phyloP scores from a whole-genome alignment of 495 filamentous ascomycete species.

The Wilcoxina mikolae region DNA sequence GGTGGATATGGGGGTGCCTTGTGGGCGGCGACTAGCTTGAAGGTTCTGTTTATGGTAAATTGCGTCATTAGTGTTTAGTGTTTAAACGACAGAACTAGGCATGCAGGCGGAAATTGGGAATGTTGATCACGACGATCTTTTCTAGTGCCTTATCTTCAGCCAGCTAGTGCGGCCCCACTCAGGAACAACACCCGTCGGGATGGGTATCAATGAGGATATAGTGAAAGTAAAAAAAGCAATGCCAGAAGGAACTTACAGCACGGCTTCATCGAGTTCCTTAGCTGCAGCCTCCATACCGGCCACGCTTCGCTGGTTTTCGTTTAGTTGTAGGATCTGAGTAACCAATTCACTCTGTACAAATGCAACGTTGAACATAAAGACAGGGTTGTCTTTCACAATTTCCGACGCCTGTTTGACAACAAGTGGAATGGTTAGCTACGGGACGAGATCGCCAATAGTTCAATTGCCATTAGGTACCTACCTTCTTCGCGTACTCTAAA shows the following conservation, averaged over 20 bases:
- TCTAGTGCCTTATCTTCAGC: too few relatives aligned
- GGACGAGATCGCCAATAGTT: too few relatives aligned
- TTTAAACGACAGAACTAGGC: too few relatives aligned
- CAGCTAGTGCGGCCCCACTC: constrained; percentile 1
- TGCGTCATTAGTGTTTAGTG: background rate
- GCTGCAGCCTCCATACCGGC: constrained; percentile 63
- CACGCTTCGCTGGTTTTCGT: constrained; percentile 59
- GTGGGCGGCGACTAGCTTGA: constrained; percentile 63
- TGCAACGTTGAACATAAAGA: constrained; percentile 93
- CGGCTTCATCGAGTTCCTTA: constrained; percentile 77
- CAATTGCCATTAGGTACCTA: too few relatives aligned
- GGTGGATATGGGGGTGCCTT: constrained; percentile 84
- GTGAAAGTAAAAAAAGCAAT: background rate
- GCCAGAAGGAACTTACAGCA: constrained; percentile 38
- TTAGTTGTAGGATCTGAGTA: constrained; percentile 56
- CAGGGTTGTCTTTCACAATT: constrained; percentile 63
- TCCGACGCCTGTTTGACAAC: constrained; percentile 45
- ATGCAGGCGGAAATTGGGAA: too few relatives aligned
- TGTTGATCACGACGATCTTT: too few relatives aligned
- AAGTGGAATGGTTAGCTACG: background rate
- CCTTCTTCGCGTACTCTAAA: constrained; percentile 71
- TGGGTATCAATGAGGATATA: background rate
- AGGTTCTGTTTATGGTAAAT: constrained; percentile 34
- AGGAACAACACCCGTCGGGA: background rate
- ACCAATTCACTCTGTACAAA: constrained; percentile 93